Base-by-base conservation (phyloP, 2,329 filamentous ascomycete species). In the Penicillium expansum region DNA sequence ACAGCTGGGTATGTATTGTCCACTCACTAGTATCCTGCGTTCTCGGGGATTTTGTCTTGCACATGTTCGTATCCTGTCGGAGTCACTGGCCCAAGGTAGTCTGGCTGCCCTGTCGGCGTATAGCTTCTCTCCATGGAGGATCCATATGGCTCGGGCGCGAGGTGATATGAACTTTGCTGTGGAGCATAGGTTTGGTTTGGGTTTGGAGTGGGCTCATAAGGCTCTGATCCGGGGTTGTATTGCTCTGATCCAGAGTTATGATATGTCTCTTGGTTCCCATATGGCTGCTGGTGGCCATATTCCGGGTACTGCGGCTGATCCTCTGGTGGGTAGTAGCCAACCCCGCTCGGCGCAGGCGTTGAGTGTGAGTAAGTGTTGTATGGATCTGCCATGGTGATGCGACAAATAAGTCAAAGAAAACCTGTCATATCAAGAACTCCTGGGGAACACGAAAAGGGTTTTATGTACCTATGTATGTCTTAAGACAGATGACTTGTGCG, bases 11-110 rank as follows among this genome's bases (percentile, higher is more conserved):
- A 24, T 52, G n/a, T 29, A 18, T 9, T 3, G 20, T 9, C 30
- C 18, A 62, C 68, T 52, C 64, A 74, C 65, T 75, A 75, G 63
- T 76, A 76, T 45, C 67, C 67, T 16, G 67, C 16, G 20, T 74
- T 71, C 64, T 45, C 62, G 4, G 63, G 59, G 1, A 56, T 38
- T 30, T 30, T 58, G 37, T 37, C 39, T 9, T 51, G 55, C 1
- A 9, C n/a, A 14, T 77, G 61, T 77, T 79, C 77, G 66, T 80
- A 81, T n/a, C 79, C 80, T 41, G 78, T 77, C 22, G 78, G 70
- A 35, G 65, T 64, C 11, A 71, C 70, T 7, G 72, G 72, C 4
- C 70, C 72, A 43, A 68, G 69, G 32, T 69, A 68, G 56, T 75
- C 69, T 41, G 63, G 62, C 45, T 68, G 65, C 50, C 72, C 64